These are phyloP conservation scores for Cyclotella baltica DNA, from an alignment of 108 stramenopile species.

Conservation along the genomic window DNA sequence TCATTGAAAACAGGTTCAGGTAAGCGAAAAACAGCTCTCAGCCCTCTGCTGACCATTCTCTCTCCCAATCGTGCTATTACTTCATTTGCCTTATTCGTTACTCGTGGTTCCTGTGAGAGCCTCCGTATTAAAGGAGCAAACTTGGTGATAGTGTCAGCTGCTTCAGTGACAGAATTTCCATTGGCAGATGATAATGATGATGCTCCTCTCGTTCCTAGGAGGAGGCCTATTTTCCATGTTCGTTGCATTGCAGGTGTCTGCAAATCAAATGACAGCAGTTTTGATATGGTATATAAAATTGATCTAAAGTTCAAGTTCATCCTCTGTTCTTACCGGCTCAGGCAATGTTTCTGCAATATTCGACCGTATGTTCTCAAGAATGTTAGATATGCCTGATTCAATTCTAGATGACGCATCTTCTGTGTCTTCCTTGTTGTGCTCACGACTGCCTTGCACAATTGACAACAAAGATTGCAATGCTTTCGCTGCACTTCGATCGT, in stretches of 20 bases:
- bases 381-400: conserved; percentile 20
- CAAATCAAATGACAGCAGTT: neutral
- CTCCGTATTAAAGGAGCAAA: conserved; percentile 76
- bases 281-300: no score
- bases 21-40: conserved; percentile 79
- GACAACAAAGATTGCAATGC: conserved; percentile 68
- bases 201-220: conserved; percentile 57
- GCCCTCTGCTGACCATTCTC: conserved; percentile 67
- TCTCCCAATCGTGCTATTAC: conserved; percentile 78
- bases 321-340: conserved; percentile 35
- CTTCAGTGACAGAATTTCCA: conserved; percentile 34
- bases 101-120: conserved; percentile 72
- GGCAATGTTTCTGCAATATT: conserved; percentile 65
- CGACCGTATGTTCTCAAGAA: conserved; percentile 35
- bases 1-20: conserved; percentile 59
- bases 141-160: conserved; percentile 64
- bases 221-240: conserved; percentile 59
- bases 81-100: conserved; percentile 75
- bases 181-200: conserved; percentile 41
- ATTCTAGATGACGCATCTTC: conserved; percentile 37
- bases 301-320: neutral
- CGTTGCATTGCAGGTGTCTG: conserved; percentile 74
- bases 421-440: neutral
- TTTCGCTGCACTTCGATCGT: conserved; percentile 72
- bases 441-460: conserved; percentile 20